Conservation (phyloP, 768 basidiomycete species). For the Cyclocybe cylindracea region DNA sequence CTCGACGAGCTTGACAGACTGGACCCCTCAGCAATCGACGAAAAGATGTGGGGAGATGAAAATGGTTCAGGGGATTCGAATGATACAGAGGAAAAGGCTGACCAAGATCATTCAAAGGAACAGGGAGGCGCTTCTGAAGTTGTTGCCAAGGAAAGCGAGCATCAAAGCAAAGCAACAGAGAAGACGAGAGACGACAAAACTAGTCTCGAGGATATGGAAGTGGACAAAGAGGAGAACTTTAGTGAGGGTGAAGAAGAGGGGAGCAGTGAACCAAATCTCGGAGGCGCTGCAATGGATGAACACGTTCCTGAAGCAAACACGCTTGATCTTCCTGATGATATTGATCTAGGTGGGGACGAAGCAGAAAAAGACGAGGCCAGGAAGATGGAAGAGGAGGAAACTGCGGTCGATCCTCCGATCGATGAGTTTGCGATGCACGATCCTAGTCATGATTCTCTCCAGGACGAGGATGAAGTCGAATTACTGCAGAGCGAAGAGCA, state of each 20-base stretch:
- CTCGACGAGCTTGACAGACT: slow-evolving; percentile 79
- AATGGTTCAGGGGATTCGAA: slow-evolving; percentile 53
- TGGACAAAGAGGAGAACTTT: slow-evolving; percentile 17
- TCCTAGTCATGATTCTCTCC: neutral
- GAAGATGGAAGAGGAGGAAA: slow-evolving; percentile 38
- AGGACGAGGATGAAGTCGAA: slow-evolving; percentile 1
- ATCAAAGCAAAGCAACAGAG: slow-evolving; percentile 31
- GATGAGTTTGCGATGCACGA: slow-evolving; percentile 14
- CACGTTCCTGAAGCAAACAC: slow-evolving; percentile 77
- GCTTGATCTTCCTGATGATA: slow-evolving; percentile 87
- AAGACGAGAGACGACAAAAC: slow-evolving; percentile 26
- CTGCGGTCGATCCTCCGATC: slow-evolving; percentile 22
- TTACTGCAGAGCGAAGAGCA: no score
- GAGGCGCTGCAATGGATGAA: slow-evolving; percentile 74
- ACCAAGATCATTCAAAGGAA: slow-evolving; percentile 60
- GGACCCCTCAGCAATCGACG: slow-evolving; percentile 86
- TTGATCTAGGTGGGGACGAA: slow-evolving; percentile 59
- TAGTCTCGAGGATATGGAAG: no score
- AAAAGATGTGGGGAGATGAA: slow-evolving; percentile 97
- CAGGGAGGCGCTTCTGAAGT: slow-evolving; percentile 62
- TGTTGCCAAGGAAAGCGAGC: slow-evolving; percentile 73
- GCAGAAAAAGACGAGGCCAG: slow-evolving; percentile 28
- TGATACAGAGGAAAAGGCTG: slow-evolving; percentile 53
- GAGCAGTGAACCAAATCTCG: slow-evolving; percentile 41
- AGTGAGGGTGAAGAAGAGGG: slow-evolving; percentile 28